phyloP scores from a whole-genome alignment of 2,329 filamentous ascomycete species.

The Sarocladium strictum region DNA sequence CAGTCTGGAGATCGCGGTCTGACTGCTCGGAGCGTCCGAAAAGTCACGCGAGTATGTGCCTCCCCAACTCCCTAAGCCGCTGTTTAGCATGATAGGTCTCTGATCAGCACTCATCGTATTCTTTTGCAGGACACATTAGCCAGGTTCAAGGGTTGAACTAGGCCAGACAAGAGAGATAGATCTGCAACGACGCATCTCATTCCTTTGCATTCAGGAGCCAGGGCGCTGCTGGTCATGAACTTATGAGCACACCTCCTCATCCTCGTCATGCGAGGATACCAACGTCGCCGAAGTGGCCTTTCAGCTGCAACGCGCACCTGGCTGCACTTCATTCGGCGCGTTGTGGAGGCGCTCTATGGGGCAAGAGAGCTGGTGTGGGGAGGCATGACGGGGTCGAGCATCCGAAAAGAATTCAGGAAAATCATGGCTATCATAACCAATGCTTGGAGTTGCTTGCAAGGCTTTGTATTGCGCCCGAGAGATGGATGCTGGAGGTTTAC shows the following conservation, averaged over 20 bases:
- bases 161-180: not conserved
- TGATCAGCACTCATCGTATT: slow-evolving; percentile 3
- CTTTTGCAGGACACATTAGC: slow-evolving; percentile 52
- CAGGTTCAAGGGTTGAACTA: slow-evolving; percentile 60
- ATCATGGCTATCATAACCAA: not conserved
- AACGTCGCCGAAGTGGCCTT: not conserved
- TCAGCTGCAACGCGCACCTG: not conserved
- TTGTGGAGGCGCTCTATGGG: not conserved
- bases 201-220: not conserved
- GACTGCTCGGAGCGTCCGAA: slow-evolving; percentile 70
- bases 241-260: not conserved
- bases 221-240: not conserved
- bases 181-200: not conserved
- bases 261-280: not conserved
- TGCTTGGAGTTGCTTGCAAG: too few relatives aligned
- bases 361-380: slow-evolving; percentile 4
- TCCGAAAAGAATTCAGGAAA: not conserved
- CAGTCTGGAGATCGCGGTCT: slow-evolving; percentile 67
- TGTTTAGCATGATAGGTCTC: too few relatives aligned
- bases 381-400: not conserved
- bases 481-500: too few relatives aligned
- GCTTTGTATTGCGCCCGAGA: too few relatives aligned
- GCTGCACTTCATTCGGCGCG: not conserved
- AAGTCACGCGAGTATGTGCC: slow-evolving; percentile 63
- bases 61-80: not conserved